Evolutionary conservation across 371 early-diverging fungal species (phyloP), one percentile per base, ranked within the genome.

Genomic region (Apophysomyces elegans): DNA sequence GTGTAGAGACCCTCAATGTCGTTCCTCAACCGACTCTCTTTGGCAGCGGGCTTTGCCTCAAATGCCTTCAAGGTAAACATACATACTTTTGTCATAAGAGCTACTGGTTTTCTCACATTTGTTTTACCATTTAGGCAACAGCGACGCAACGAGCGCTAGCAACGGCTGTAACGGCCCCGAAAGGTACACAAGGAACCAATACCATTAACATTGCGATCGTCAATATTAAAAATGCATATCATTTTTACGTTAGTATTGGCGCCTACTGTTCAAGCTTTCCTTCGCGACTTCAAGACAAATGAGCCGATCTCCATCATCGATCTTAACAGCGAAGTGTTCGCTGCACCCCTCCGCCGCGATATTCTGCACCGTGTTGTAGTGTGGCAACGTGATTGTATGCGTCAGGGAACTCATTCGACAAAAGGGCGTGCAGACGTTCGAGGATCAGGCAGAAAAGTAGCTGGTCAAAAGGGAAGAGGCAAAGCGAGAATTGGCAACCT

Each of bases 391-490:
- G 91, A 92, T 72, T 84, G 83, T 36, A 74, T 90, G 83, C 86
- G 93, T 64, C 93, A 92, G 73, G 97, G 96, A 46, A 97, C 97
- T 8, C 90, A 89, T 60, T 87, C 88, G 36, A 86, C 94, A 35
- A 94, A 94, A 72, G 83, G 85, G 14, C 86, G 93, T 60, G 85
- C 91, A 44, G 94, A 96, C 68, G 96, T 96, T 37, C 80, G 92
- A 35, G 97, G 96, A 26, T 86, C 91, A 5, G 86, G 91, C 46
- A 79, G 85, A 65, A 98, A 94, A 78, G 77, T 77, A 9, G 85
- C 88, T 38, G 92, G 92, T 32, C 98, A 98, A 78, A 98, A 98
- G 80, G 97, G 97, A 6, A 84, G 95, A 46, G 98, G 98, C 77
- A 86, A 83, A 69, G 96, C 98, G 13, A 87, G 98, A 70, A 90